phyloP scores from a whole-genome alignment of 2,329 filamentous ascomycete species.

The Colletotrichum sojae region DNA sequence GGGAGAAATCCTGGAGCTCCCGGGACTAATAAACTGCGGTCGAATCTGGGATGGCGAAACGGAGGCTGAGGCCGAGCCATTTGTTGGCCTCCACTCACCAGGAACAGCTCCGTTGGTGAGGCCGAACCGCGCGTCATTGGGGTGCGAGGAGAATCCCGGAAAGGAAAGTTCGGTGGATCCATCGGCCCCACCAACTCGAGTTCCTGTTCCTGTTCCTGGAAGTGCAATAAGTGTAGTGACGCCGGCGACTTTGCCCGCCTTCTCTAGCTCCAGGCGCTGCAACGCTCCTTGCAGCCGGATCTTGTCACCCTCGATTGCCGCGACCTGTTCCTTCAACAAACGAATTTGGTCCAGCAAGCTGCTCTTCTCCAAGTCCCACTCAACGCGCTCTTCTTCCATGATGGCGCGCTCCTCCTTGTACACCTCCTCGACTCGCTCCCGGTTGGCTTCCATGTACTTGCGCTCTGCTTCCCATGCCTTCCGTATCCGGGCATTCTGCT shows the following conservation, averaged over 20 bases:
- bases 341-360: slow-evolving; percentile 58
- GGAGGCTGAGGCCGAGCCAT: slow-evolving; percentile 41
- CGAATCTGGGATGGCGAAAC: slow-evolving; percentile 40
- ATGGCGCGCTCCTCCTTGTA: slow-evolving; percentile 68
- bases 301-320: slow-evolving; percentile 55
- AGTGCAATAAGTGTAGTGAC: slow-evolving; percentile 39
- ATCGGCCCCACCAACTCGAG: slow-evolving; percentile 35
- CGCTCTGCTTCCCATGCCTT: slow-evolving; percentile 69
- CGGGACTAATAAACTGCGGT: slow-evolving; percentile 42
- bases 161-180: slow-evolving; percentile 38
- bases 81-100: slow-evolving; percentile 37
- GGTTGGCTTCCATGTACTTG: slow-evolving; percentile 67
- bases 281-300: slow-evolving; percentile 38
- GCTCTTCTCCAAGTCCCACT: slow-evolving; percentile 62
- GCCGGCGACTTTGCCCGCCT: slow-evolving; percentile 41
- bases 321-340: slow-evolving; percentile 56
- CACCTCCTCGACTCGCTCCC: slow-evolving; percentile 68
- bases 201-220: slow-evolving; percentile 36
- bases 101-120: slow-evolving; percentile 27
- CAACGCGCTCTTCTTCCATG: slow-evolving; percentile 65
- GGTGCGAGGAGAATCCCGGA: slow-evolving; percentile 45
- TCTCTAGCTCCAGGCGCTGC: slow-evolving; percentile 40
- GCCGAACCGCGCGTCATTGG: slow-evolving; percentile 42
- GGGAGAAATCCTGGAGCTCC: slow-evolving; percentile 53
- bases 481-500: slow-evolving; percentile 59